Percentiles rank a stretch among this genome's conserved stretches.
Conservation (phyloP, 805 yeast species). For the Kuraishia cidri region DNA sequence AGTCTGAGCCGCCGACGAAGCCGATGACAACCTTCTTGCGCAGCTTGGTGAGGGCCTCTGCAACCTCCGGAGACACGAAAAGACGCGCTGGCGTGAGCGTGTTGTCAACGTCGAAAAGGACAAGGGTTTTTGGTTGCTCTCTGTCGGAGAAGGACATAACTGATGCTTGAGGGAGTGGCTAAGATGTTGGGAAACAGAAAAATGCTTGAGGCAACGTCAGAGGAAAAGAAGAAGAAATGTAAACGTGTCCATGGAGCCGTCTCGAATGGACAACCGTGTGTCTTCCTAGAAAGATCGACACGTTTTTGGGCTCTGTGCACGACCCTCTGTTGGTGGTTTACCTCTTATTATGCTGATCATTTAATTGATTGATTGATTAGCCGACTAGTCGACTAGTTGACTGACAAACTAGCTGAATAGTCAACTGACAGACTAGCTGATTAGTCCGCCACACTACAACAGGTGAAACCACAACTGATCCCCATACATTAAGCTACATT, state of each 20-base stretch:
- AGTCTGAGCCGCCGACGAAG: constrained; percentile 96
- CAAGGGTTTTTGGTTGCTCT: constrained; percentile 80
- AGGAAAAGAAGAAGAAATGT: not conserved
- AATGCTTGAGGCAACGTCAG: not conserved
- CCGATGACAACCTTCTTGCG: constrained; percentile 94
- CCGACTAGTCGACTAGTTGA: too few relatives aligned
- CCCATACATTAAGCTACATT: too few relatives aligned
- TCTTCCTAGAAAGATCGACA: not conserved
- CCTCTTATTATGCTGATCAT: too few relatives aligned
- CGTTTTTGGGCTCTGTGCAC: too few relatives aligned
- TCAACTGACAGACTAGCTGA: too few relatives aligned
- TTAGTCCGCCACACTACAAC: too few relatives aligned
- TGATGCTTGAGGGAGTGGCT: too few relatives aligned
- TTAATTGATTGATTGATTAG: too few relatives aligned
- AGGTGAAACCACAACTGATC: too few relatives aligned
- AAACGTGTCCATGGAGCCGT: not conserved
- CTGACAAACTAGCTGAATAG: too few relatives aligned
- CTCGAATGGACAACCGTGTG: too few relatives aligned
- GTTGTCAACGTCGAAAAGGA: constrained; percentile 96
- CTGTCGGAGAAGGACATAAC: constrained; percentile 58
- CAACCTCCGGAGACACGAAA: constrained; percentile 66
- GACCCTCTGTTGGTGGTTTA: too few relatives aligned
- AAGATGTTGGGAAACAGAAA: constrained; percentile 11
- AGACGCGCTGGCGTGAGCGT: constrained; percentile 95
- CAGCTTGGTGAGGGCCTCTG: constrained; percentile 55